These are phyloP conservation scores for Polymyxa betae DNA, from an alignment of 208 protist genomes.

Conservation along the genomic window DNA sequence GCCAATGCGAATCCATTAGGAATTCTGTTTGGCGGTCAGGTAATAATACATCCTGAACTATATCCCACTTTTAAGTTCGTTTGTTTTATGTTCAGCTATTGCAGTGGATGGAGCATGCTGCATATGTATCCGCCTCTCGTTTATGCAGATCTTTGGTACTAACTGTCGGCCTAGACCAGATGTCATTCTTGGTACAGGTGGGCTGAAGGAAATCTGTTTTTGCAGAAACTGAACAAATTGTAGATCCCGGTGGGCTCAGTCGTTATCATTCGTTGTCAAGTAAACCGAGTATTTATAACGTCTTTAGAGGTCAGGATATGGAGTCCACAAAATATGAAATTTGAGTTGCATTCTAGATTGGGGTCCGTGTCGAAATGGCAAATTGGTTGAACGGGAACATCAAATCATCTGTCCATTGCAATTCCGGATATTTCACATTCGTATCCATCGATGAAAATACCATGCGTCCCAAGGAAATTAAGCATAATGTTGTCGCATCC, in stretches of 20 bases:
- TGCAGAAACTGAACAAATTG: not conserved
- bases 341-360: not conserved
- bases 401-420: not conserved
- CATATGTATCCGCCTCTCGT: not conserved
- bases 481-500: not conserved
- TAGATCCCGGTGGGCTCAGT: conserved; percentile 11
- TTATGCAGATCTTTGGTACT: conserved; percentile 5
- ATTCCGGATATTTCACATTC: conserved; percentile 32
- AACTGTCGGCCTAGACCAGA: conserved; percentile 35
- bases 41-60: not conserved
- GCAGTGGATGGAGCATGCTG: conserved; percentile 41
- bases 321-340: not conserved
- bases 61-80: not conserved
- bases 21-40: not conserved
- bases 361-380: conserved; percentile 5
- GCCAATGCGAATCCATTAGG: conserved; percentile 4
- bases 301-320: not conserved
- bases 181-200: conserved; percentile 15
- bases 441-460: conserved; percentile 2
- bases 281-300: conserved; percentile 28
- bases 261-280: not conserved
- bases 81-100: not conserved
- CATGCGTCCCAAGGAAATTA: not conserved
- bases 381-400: not conserved
- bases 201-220: not conserved